phyloP scores from a whole-genome alignment of 306 rosid genomes.

The Glycine soja region DNA sequence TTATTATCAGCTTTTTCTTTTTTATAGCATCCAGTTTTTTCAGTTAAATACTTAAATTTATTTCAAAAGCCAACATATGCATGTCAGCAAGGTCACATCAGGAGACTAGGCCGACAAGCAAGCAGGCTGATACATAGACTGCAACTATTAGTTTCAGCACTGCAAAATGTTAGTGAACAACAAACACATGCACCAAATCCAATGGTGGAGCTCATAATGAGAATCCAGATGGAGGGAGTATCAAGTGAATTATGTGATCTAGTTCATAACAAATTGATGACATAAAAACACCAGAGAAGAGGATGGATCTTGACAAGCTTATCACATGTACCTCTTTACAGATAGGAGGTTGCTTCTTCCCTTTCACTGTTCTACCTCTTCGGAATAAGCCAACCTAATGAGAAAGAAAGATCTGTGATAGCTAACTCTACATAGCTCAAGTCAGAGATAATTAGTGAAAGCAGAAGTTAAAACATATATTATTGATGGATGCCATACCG shows the following conservation, averaged over 20 bases:
- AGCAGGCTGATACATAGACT: conserved; percentile 1
- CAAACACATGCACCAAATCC: conserved; percentile 28
- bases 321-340: conserved; percentile 77
- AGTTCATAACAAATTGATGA: conserved; percentile 32
- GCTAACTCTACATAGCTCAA: conserved; percentile 36
- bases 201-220: conserved; percentile 19
- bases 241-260: conserved; percentile 35
- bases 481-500: conserved; percentile 56
- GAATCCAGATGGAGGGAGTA: conserved; percentile 6
- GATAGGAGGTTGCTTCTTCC: conserved; percentile 83
- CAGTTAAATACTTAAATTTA: conserved; percentile 3
- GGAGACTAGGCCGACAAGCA: conserved; percentile 33
- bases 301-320: conserved; percentile 36
- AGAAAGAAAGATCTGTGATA: conserved; percentile 22
- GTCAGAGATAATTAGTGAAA: conserved; percentile 29
- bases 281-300: background rate
- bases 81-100: conserved; percentile 18
- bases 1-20: conserved; percentile 5
- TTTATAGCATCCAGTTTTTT: background rate
- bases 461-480: conserved; percentile 4
- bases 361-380: conserved; percentile 85
- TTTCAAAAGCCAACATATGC: conserved; percentile 26
- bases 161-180: conserved; percentile 17
- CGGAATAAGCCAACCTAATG: conserved; percentile 86
- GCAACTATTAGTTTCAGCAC: conserved; percentile 18